Evolutionary conservation across 345 rosid genomes (phyloP), one percentile per base, ranked within the genome.

Genomic region (Murraya paniculata): DNA sequence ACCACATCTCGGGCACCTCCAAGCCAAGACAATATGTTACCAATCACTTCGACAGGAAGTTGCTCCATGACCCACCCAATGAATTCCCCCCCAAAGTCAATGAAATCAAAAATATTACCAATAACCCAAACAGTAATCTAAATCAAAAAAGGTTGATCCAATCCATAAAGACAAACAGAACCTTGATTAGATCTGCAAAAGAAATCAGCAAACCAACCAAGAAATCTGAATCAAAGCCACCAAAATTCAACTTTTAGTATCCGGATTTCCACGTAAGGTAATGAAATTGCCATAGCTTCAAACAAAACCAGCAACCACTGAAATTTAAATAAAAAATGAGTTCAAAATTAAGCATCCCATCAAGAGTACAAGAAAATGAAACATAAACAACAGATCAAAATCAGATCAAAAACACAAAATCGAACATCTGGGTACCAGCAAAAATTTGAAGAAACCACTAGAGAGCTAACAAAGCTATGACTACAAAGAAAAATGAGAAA

Each of bases 1-100:
- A 93, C 91, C 72, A 88, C 93, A 79, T 92, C 98, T 2, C 97
- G 86, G 6, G 98, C 99, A 65, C 96, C 93, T 39, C 85, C 87
- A 48, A 95, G 91, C 55, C 82, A 87, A n/a, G 95, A 93, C 48
- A 95, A 82, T 77, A 96, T 91, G 82, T 92, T 92, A 68, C 99
- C 97, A 78, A 94, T 86, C 38, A 96, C 98, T 84, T 94, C 97
- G 25, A 91, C 91, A 13, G 98, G 98, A 80, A 96, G 90, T 73
- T 90, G 81, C 79, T 93, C 98, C 98, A 92, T 93, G 28, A 33
- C 61, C 68, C 45, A 53, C 68, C 19, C 57, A 22, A 27, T 11
- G 50, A 53, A 38, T 74, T 50, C 64, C 31, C 60, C 67, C 41
- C 25, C 24, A 74, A 76, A 14, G 68, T 39, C 65, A 55, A 68